Conservation (phyloP, 257 asterid genomes). For the Nicotiana tabacum region DNA sequence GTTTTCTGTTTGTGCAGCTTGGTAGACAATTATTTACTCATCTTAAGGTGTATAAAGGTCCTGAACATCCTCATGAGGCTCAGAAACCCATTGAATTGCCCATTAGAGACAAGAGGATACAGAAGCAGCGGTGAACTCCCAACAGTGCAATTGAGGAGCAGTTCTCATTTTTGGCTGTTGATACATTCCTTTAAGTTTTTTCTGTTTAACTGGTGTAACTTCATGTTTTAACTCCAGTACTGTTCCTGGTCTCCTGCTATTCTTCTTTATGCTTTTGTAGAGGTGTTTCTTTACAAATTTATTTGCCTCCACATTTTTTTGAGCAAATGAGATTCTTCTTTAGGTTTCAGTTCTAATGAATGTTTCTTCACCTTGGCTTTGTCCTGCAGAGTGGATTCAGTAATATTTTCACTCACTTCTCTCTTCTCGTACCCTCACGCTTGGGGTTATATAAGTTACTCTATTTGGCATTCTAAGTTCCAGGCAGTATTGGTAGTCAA, state of each 20-base stretch:
- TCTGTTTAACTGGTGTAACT: not conserved
- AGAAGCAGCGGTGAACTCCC: slow-evolving; percentile 16
- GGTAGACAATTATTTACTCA: slow-evolving; percentile 80
- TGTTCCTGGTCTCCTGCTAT: not conserved
- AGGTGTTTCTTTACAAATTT: not conserved
- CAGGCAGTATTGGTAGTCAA: not conserved
- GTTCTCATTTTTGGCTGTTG: not conserved
- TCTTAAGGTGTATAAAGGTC: slow-evolving; percentile 84
- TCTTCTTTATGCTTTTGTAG: not conserved
- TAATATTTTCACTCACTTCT: not conserved
- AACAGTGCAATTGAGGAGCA: not conserved
- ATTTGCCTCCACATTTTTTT: not conserved
- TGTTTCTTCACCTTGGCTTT: not conserved
- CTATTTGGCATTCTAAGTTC: not conserved
- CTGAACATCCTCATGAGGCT: slow-evolving; percentile 95
- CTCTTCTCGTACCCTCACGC: not conserved
- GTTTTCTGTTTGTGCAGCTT: slow-evolving; percentile 53
- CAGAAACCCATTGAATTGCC: slow-evolving; percentile 80
- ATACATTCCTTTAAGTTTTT: not conserved
- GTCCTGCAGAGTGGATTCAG: not conserved
- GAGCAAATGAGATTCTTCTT: not conserved
- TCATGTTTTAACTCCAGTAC: not conserved
- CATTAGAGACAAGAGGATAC: slow-evolving; percentile 84
- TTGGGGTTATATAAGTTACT: not conserved
- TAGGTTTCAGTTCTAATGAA: not conserved